Conservation (phyloP, 2,329 filamentous ascomycete genomes). For the Penicillium sp. region DNA sequence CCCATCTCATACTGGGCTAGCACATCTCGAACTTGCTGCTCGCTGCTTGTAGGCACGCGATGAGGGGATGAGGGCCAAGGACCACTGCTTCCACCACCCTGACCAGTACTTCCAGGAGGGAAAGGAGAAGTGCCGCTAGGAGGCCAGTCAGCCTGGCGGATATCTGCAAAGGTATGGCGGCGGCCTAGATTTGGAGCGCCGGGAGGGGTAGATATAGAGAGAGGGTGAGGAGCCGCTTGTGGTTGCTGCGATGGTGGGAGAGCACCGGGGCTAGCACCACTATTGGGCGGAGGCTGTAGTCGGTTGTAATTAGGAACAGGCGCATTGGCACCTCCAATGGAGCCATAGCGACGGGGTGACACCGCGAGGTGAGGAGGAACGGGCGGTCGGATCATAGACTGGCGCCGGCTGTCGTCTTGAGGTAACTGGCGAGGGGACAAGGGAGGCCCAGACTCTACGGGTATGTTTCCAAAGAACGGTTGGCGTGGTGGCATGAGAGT, state of each 20-base stretch:
- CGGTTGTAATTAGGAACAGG: constrained; percentile 71
- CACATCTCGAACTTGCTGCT: constrained; percentile 64
- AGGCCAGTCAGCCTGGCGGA: constrained; percentile 82
- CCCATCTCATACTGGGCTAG: constrained; percentile 67
- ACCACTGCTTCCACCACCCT: constrained; percentile 53
- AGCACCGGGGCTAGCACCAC: constrained; percentile 32
- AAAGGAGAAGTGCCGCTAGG: constrained; percentile 62
- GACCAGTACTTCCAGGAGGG: constrained; percentile 60
- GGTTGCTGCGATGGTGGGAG: constrained; percentile 35
- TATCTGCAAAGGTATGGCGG: constrained; percentile 93
- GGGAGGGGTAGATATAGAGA: constrained; percentile 60
- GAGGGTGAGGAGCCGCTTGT: constrained; percentile 67
- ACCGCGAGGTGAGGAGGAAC: constrained; percentile 80
- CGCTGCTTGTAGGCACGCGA: constrained; percentile 52
- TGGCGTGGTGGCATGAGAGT: constrained; percentile 64
- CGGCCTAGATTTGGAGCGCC: constrained; percentile 66
- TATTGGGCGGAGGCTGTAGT: constrained; percentile 65
- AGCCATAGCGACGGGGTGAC: constrained; percentile 81
- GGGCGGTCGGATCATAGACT: constrained; percentile 73
- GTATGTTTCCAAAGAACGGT: constrained; percentile 63
- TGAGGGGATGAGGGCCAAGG: constrained; percentile 70
- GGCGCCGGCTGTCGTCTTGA: constrained; percentile 77
- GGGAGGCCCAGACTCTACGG: constrained; percentile 68
- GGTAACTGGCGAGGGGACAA: constrained; percentile 85
- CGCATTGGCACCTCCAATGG: constrained; percentile 70